These are phyloP conservation scores for Candida ponderosae DNA, from an alignment of 805 yeast genomes.

Conservation along the genomic window DNA sequence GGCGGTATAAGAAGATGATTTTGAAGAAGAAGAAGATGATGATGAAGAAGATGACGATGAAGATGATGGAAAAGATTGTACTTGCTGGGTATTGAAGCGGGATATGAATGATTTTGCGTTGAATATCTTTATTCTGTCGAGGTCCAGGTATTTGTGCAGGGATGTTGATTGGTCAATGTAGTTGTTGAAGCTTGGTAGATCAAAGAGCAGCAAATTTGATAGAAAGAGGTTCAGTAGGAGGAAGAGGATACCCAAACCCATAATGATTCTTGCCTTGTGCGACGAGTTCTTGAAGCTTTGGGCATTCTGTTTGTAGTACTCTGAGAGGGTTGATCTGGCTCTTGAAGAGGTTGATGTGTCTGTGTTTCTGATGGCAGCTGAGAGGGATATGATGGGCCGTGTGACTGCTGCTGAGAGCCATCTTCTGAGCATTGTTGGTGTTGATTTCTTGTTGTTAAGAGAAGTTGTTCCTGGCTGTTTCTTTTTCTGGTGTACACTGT, in stretches of 20 bases:
- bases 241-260: neutral
- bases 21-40: neutral
- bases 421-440: constrained; percentile 8
- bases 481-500: too few relatives aligned
- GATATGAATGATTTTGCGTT: neutral
- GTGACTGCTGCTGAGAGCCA: constrained; percentile 1
- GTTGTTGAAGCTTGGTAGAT: too few relatives aligned
- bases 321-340: too few relatives aligned
- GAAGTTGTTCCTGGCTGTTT: too few relatives aligned
- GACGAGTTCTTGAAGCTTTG: neutral
- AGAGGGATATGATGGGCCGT: neutral
- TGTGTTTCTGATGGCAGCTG: neutral
- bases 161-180: neutral
- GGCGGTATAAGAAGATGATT: too few relatives aligned
- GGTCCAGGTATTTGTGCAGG: too few relatives aligned
- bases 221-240: neutral
- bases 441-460: too few relatives aligned
- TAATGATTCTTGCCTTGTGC: neutral
- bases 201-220: neutral
- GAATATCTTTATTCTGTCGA: neutral
- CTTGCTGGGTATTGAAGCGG: too few relatives aligned
- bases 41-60: neutral
- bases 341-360: neutral
- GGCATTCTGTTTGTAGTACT: neutral
- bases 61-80: neutral